Conservation (phyloP, 2,329 filamentous ascomycete genomes). For the Aspergillus thermomutatus region DNA sequence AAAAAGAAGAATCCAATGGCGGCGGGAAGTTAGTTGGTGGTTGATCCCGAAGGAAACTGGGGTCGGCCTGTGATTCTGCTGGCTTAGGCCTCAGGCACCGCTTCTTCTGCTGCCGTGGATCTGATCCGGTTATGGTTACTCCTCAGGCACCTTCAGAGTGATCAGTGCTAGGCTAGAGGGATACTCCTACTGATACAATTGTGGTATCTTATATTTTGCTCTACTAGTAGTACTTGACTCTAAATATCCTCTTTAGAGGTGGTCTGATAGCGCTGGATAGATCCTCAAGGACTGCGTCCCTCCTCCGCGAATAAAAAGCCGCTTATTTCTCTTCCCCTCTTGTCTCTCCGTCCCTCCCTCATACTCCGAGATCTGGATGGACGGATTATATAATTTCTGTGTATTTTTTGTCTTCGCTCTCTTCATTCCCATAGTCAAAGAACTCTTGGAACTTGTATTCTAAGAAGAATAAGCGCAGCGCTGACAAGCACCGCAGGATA, state of each 20-base stretch:
- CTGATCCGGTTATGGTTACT: not conserved
- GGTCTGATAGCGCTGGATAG: not conserved
- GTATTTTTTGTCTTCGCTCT: not conserved
- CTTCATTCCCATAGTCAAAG: not conserved
- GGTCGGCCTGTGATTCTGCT: not conserved
- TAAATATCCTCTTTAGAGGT: not conserved
- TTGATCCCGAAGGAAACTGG: not conserved
- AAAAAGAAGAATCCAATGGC: slow-evolving; percentile 7
- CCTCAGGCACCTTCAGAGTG: not conserved
- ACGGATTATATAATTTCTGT: not conserved
- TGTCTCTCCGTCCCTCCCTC: not conserved
- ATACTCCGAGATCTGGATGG: not conserved
- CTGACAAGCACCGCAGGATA: not conserved
- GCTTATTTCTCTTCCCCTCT: not conserved
- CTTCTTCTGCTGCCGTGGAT: not conserved
- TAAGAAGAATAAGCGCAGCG: not conserved
- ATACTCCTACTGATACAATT: not conserved
- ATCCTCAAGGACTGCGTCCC: not conserved
- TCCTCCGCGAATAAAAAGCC: not conserved
- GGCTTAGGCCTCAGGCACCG: not conserved
- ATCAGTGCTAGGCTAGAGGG: not conserved
- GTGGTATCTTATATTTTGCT: not conserved
- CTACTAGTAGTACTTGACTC: not conserved
- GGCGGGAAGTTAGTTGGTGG: not conserved
- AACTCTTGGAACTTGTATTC: not conserved